Base-by-base conservation (phyloP, 78 protist genomes). In the Dictyostelium capitatum region DNA sequence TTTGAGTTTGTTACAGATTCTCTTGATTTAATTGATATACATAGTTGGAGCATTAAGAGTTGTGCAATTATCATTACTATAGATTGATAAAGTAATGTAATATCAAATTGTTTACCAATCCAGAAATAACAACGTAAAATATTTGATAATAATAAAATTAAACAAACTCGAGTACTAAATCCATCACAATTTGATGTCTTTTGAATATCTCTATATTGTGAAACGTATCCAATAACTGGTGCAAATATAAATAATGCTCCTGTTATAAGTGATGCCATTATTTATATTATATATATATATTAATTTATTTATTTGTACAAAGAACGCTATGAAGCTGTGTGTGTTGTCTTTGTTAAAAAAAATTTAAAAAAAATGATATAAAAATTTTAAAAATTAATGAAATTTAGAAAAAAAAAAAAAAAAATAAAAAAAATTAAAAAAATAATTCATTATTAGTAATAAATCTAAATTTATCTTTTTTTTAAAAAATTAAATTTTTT, bases 31-130 rank as follows among this genome's bases (percentile, higher is more conserved):
- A 83, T 17, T 1, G 84, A 57, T 4, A 90, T 85, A 11, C 87
- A 79, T 14, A 82, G 90, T 10, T 90, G 82, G 11, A 90, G 57
- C 89, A 90, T 79, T 32, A 90, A 56, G 11, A 90, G 25, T 54
- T 95, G 97, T 10, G 82, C 95, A 51, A 91, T 37, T 64, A 95
- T 82, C 97, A 95, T 95, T 47, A 95, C 90, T 12, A 95, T 30
- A 17, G 89, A 25, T 69, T 95, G 97, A 56, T 85, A 91, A 48
- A 95, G 87, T 6, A 95, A 67, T 32, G 95, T 80, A 57, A 37
- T 48, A 48, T 95, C 97, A 59, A 91, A 95, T 19, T 48, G 73
- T 59, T 92, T 92, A 28, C 97, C 97, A n/a, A 91, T 11, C 96
- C 97, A 92, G 48, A 92, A 95, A 70, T 59, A 90, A 46, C 81